Percentiles rank a stretch among this genome's conserved stretches.
These are phyloP conservation scores for Cucurbitaria berberidis DNA, from an alignment of 2,329 filamentous ascomycete genomes.

Conservation along the genomic window DNA sequence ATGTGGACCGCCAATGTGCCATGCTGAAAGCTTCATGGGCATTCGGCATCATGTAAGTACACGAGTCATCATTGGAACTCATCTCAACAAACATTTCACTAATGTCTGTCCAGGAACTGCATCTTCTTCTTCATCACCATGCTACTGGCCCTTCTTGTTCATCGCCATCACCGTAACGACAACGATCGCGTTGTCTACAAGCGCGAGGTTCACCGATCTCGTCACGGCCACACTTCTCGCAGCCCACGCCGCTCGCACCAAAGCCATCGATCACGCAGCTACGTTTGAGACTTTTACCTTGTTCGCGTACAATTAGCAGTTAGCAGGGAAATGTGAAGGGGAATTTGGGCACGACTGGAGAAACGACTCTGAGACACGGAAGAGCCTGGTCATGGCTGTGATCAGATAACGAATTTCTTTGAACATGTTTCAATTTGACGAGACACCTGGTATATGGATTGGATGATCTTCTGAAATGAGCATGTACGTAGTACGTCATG, in stretches of 20 bases:
- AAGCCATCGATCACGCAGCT: conserved; percentile 47
- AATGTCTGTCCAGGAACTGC: conserved; percentile 44
- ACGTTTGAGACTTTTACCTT: conserved; percentile 31
- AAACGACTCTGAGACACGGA: not conserved
- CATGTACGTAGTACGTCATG: not conserved
- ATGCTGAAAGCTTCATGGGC: conserved; percentile 94
- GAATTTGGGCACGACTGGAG: not conserved
- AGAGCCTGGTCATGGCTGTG: not conserved
- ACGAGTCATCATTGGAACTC: no score
- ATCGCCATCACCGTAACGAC: conserved; percentile 51
- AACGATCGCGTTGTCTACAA: conserved; percentile 60
- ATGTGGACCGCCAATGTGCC: conserved; percentile 77
- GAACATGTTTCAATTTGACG: conserved; percentile 12
- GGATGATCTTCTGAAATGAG: not conserved
- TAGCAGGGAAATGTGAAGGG: not conserved
- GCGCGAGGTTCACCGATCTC: conserved; percentile 56
- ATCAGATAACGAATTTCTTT: conserved; percentile 26
- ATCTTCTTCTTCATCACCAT: conserved; percentile 48
- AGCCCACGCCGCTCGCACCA: conserved; percentile 46
- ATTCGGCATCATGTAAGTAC: conserved; percentile 79
- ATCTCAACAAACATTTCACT: conserved; percentile 11
- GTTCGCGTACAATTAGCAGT: not conserved
- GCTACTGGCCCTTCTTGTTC: conserved; percentile 67
- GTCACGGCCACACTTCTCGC: conserved; percentile 51
- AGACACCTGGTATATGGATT: conserved; percentile 8